These are phyloP conservation scores for Camellia sinensis DNA, from an alignment of 148 eudicot species.

Conservation along the genomic window DNA sequence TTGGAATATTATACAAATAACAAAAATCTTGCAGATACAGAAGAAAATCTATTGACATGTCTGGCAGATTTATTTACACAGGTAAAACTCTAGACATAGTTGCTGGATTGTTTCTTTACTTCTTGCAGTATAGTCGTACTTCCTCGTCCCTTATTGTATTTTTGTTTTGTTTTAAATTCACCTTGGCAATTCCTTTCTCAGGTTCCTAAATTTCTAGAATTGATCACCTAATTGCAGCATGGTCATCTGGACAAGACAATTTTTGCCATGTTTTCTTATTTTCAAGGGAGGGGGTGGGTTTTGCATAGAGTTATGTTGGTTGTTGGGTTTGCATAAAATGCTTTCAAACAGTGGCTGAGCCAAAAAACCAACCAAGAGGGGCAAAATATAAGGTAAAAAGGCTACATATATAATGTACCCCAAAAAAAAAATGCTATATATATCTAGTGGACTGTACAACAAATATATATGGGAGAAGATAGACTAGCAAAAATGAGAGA, in stretches of 20 bases:
- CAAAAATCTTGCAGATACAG: slow-evolving; percentile 65
- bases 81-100: slow-evolving; percentile 32
- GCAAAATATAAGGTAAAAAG: not conserved
- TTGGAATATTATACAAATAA: slow-evolving; percentile 65
- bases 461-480: too few species aligned
- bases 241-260: not conserved
- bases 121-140: not conserved
- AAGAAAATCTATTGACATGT: slow-evolving; percentile 84
- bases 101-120: not conserved
- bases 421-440: not conserved
- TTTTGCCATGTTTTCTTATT: not conserved
- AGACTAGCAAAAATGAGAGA: too few species aligned
- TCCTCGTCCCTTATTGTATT: not conserved
- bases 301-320: not conserved
- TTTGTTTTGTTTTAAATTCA: not conserved
- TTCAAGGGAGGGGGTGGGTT: not conserved
- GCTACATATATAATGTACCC: not conserved
- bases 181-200: not conserved
- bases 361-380: too few species aligned
- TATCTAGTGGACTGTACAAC: not conserved
- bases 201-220: not conserved
- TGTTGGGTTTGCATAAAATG: too few species aligned
- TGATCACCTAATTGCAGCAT: not conserved
- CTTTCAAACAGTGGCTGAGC: not conserved
- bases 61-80: slow-evolving; percentile 86